A percentile compares a stretch with the other conserved stretches of the same genome.
phyloP scores from a whole-genome alignment of 768 basidiomycete species.

The Rubroboletus satanas region DNA sequence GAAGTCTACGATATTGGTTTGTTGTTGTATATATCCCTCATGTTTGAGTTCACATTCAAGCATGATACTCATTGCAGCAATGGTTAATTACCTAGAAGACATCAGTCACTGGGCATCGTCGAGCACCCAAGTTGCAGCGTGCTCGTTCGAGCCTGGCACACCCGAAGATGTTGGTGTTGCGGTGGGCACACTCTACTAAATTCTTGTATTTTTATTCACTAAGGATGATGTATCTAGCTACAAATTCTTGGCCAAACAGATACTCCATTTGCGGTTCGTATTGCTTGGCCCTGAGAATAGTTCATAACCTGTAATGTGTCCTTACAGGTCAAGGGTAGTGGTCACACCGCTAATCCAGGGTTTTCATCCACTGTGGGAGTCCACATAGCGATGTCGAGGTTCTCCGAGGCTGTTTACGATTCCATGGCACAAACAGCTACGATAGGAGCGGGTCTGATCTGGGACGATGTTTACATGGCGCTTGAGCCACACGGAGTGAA shows the following conservation, averaged over 20 bases:
- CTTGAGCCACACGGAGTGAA: constrained; percentile 48
- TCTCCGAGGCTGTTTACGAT: constrained; percentile 42
- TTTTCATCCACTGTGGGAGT: constrained; percentile 59
- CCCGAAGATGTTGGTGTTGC: constrained; percentile 10
- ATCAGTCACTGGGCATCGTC: constrained; percentile 51
- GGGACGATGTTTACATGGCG: constrained; percentile 60
- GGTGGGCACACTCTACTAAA: background rate
- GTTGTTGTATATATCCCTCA: background rate
- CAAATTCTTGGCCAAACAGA: constrained; percentile 39
- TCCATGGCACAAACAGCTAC: constrained; percentile 36
- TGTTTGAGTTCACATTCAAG: background rate
- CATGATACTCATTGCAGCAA: background rate
- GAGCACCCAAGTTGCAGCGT: constrained; percentile 43
- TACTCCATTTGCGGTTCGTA: constrained; percentile 28
- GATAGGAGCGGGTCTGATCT: constrained; percentile 43
- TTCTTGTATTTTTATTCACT: background rate
- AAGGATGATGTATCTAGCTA: background rate
- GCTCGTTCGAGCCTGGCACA: constrained; percentile 57
- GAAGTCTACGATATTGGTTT: constrained; percentile 1
- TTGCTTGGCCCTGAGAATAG: background rate
- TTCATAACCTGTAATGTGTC: too few relatives aligned
- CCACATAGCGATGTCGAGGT: constrained; percentile 52
- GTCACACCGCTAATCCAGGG: constrained; percentile 50
- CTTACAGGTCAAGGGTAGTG: constrained; percentile 56
- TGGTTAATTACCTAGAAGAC: constrained; percentile 37